These are phyloP conservation scores for Blastocystis sp. DNA, from an alignment of 352 stramenopile species.

Conservation along the genomic window DNA sequence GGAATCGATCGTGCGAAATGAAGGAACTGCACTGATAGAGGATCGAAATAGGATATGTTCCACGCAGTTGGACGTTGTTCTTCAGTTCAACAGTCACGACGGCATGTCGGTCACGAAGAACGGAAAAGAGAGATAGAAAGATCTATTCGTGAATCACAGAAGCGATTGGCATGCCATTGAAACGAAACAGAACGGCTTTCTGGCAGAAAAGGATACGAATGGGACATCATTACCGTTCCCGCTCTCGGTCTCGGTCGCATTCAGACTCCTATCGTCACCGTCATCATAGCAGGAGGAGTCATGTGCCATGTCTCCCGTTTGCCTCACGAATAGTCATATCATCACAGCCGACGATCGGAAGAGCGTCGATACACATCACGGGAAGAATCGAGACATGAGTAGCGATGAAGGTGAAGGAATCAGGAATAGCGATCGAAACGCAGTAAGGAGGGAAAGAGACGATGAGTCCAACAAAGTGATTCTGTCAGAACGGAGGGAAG, in stretches of 20 bases:
- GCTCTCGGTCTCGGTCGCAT: conserved; percentile 35
- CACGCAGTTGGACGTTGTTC: conserved; percentile 88
- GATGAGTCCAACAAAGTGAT: too few relatives aligned
- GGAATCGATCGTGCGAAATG: conserved; percentile 90
- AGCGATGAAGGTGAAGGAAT: not conserved
- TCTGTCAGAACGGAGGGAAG: not conserved
- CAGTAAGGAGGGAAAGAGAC: not conserved
- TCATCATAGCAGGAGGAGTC: not conserved
- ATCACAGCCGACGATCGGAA: not conserved
- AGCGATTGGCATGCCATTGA: not conserved
- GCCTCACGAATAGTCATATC: not conserved
- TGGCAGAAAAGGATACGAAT: conserved; percentile 3
- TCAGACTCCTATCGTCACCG: not conserved
- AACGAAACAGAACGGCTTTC: not conserved
- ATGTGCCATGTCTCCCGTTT: not conserved
- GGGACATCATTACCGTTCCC: conserved; percentile 4
- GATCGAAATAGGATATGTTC: conserved; percentile 69
- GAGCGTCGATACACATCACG: not conserved
- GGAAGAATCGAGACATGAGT: not conserved
- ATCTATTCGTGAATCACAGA: conserved; percentile 54
- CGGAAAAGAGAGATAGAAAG: conserved; percentile 68
- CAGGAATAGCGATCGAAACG: not conserved
- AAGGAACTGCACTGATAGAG: conserved; percentile 78
- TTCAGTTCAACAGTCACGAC: conserved; percentile 95
- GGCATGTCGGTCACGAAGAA: conserved; percentile 32